These are phyloP conservation scores for Blastocystis sp. DNA, from an alignment of 352 stramenopile species.

Conservation along the genomic window DNA sequence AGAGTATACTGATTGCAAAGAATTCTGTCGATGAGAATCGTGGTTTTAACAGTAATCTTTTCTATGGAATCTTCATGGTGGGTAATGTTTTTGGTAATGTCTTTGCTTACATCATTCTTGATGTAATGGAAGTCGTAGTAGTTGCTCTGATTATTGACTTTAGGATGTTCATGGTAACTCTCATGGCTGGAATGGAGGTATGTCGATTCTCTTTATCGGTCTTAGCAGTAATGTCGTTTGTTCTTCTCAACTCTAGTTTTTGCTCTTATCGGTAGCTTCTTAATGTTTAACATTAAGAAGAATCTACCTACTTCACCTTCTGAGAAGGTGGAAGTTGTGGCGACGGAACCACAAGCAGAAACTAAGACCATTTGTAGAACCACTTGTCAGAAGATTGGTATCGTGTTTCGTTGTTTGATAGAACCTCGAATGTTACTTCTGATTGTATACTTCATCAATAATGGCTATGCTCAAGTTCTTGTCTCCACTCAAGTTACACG, in stretches of 20 bases:
- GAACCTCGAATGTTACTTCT: neutral
- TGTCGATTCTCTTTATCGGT: constrained; percentile 10
- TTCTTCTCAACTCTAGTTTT: constrained; percentile 2
- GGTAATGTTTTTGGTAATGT: constrained; percentile 29
- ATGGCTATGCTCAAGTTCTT: neutral
- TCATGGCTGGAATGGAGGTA: constrained; percentile 14
- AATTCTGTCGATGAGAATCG: constrained; percentile 8
- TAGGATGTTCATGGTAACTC: neutral
- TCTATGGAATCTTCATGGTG: constrained; percentile 42
- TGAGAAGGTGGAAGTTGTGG: neutral
- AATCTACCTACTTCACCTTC: neutral
- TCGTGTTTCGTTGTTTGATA: neutral
- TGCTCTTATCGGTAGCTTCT: constrained; percentile 16
- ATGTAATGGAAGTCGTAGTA: neutral
- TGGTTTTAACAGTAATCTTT: constrained; percentile 9
- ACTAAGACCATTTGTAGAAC: neutral
- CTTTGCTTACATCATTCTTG: constrained; percentile 18
- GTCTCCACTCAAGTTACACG: neutral
- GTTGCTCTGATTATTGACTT: neutral
- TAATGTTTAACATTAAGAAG: constrained; percentile 1
- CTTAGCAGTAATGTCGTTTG: neutral
- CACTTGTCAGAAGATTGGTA: neutral
- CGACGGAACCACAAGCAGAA: neutral
- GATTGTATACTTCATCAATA: constrained; percentile 17
- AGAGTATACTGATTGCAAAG: constrained; percentile 17